A percentile compares a stretch with the other conserved stretches of the same genome.
Conservation (phyloP, 208 protist species). For the Crithidia acanthocephali region DNA sequence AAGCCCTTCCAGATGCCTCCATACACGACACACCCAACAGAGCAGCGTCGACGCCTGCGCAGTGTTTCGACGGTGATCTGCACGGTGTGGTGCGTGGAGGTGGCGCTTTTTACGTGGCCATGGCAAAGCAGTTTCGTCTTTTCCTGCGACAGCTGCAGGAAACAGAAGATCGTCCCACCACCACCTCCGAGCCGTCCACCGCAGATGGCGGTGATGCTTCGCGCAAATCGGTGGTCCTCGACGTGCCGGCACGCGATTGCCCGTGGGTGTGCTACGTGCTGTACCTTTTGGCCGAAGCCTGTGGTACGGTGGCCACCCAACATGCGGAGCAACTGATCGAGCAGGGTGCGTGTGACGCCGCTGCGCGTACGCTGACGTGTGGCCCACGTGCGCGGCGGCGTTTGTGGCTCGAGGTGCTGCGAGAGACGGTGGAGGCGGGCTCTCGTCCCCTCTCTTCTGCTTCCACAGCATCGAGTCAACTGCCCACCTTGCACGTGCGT, state of each 20-base stretch:
- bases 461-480: neutral
- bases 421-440: constrained; percentile 11
- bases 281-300: constrained; percentile 37
- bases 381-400: constrained; percentile 37
- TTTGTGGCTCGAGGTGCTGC: constrained; percentile 40
- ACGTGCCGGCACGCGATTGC: neutral
- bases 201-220: too few species aligned
- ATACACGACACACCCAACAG: too few species aligned
- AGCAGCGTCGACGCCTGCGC: neutral
- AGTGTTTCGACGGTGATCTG: neutral
- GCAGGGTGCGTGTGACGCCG: neutral
- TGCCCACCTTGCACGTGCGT: constrained; percentile 38
- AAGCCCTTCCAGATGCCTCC: constrained; percentile 22
- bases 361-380: neutral
- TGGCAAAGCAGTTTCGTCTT: constrained; percentile 30
- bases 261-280: constrained; percentile 36
- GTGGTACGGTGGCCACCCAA: constrained; percentile 36
- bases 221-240: neutral
- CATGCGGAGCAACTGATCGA: constrained; percentile 33
- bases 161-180: neutral
- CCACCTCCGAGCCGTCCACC: neutral
- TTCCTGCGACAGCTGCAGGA: constrained; percentile 8
- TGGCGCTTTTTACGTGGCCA: constrained; percentile 44
- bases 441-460: neutral
- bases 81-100: constrained; percentile 48